Evolutionary conservation across 805 yeast species (phyloP), one percentile per base, ranked within the genome.

Genomic region (Candida piceae): DNA sequence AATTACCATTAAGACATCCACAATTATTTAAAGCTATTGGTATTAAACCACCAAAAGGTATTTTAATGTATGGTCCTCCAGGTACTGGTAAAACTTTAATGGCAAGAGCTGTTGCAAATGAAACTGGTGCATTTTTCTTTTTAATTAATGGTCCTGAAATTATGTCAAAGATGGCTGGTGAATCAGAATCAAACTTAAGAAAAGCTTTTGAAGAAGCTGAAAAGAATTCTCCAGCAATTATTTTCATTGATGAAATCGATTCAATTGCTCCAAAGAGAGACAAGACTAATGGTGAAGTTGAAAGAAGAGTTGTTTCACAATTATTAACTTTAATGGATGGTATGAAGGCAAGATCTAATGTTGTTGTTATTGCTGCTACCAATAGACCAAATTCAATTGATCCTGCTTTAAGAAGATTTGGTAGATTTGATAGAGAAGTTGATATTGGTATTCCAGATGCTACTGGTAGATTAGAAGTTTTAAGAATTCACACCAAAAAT

Each of bases 111-210:
- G 98, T 93, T 36, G 98, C 98, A 32, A 93, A 93, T 56, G 98
- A 93, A 67, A 93, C 98, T 17, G 98, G 98, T 58, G 98, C 98
- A 1, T 93, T 93, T 63, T 93, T 93, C 77, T 93, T 93, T 64
- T 76, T 93, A 55, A 93, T 93, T 64, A 93, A 93, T 61, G 98
- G 98, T 65, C 98, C 98, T 8, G 98, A 93, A 67, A 95, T 93
- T 58, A 93, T 93, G 98, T 89, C 97, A 38, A 93, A 93, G 69
- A 93, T 93, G 98, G 98, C 98, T 35, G 98, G 98, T 72, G 98
- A 93, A 69, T 85, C 96, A 13, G 98, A 93, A 70, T 84, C 95
- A 24, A 93, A 93, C 58, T 72, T 93, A 63, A 80, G 98, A 72
- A 89, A 89, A 67, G 98, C 98, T 2, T 93, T 93, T 55, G 98